Evolutionary conservation across 1,139 yeast genomes (phyloP), one percentile per base, ranked within the genome.

Genomic region (Zygosaccharomyces pseudobailii): DNA sequence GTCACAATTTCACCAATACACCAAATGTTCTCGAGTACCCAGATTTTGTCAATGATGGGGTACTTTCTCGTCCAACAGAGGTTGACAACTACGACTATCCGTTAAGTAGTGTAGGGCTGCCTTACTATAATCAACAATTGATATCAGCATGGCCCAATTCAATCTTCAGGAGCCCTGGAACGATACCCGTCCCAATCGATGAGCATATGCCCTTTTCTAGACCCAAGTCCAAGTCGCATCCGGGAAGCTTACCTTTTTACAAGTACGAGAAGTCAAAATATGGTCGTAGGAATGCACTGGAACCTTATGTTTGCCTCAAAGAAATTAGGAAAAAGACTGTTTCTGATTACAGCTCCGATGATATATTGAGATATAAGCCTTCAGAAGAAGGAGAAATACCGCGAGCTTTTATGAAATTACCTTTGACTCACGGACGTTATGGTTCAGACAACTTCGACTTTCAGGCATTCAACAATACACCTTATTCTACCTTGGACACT

Each of bases 391-490:
- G 70, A 48, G 68, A 65, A 38, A 67, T 76, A 41, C 96, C 97
- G 0, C 83, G 83, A 48, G 85, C 90, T 32, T 92, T 85, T 66
- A 73, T 82, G 34, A 80, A 82, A 58, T 71, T 88, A 46, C 87
- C 85, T 51, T 87, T 92, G 51, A 79, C 85, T 40, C 90, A 90
- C 64, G 86, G 95, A 49, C 84, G 80, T 58, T 92, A 89, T 67
- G 98, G 98, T 19, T 90, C 94, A 25, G 89, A 85, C 56, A 97
- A 89, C 66, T 92, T 92, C 68, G 97, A 94, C 69, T 92, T 92
- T 62, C 82, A 79, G 47, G 84, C 82, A 58, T 92, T 86, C 70
- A 89, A 90, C 62, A 72, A 74, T 42, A 87, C 97, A 0, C 60
- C 65, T 1, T 85, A 73, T 56, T 79, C 96, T n/a, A 97, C 98